phyloP scores from a whole-genome alignment of 805 yeast species.

The Myxozyma lipomycoides region DNA sequence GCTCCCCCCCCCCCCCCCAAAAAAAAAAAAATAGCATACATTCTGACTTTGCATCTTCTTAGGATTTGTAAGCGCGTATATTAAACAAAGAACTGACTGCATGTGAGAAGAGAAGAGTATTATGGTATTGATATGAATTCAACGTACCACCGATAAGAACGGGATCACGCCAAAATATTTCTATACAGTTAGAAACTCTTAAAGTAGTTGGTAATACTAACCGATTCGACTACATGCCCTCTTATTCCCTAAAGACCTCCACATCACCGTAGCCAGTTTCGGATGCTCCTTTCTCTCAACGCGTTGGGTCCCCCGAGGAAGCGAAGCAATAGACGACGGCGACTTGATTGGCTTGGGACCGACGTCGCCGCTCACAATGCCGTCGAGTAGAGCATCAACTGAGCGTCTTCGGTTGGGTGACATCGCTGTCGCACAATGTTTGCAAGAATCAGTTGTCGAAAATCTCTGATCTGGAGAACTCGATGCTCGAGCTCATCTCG shows the following conservation, averaged over 20 bases:
- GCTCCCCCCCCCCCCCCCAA: too few species aligned
- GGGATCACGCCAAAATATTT: too few species aligned
- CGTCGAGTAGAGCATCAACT: neutral
- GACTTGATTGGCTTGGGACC: too few species aligned
- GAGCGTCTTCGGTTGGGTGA: neutral
- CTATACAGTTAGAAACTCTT: neutral
- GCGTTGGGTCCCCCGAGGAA: neutral
- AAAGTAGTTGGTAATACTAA: neutral
- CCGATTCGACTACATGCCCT: neutral
- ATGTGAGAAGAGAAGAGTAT: too few species aligned
- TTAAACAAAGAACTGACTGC: neutral
- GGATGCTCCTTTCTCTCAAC: slow-evolving; percentile 1
- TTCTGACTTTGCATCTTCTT: too few species aligned
- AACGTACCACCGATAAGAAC: too few species aligned
- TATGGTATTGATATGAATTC: neutral
- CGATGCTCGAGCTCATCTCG: too few species aligned
- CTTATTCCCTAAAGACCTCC: slow-evolving; percentile 20
- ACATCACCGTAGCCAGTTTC: slow-evolving; percentile 2
- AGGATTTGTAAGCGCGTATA: neutral
- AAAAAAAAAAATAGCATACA: too few species aligned
- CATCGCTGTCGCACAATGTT: neutral
- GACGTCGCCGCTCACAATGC: too few species aligned
- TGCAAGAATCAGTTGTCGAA: too few species aligned
- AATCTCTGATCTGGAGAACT: too few species aligned
- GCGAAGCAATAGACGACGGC: too few species aligned